Conservation (phyloP, 768 basidiomycete species). For the Leucosporidium yakuticum region DNA sequence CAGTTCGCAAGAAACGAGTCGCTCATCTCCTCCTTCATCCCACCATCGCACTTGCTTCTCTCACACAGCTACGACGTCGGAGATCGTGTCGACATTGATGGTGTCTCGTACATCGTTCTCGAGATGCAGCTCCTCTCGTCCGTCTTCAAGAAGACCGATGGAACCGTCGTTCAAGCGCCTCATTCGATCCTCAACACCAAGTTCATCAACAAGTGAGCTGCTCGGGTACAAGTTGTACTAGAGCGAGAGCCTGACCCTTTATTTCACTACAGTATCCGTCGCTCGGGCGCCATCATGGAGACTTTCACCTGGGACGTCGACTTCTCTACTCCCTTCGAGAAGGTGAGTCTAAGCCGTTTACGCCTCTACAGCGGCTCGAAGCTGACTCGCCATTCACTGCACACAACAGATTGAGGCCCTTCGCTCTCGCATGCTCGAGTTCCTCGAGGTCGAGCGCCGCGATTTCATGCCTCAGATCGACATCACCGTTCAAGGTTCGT, state of each 20-base stretch:
- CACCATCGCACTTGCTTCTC: constrained; percentile 78
- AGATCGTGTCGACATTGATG: constrained; percentile 57
- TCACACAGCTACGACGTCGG: constrained; percentile 55
- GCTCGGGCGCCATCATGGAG: constrained; percentile 64
- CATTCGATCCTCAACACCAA: constrained; percentile 57
- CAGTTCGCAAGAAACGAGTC: constrained; percentile 53
- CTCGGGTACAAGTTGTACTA: background rate
- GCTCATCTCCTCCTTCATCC: constrained; percentile 52
- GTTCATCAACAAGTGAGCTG: constrained; percentile 40
- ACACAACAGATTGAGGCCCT: constrained; percentile 55
- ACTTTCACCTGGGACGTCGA: constrained; percentile 73
- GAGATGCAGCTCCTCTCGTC: constrained; percentile 80
- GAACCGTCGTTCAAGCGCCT: constrained; percentile 63
- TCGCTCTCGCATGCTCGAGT: constrained; percentile 70
- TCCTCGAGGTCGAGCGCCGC: constrained; percentile 62
- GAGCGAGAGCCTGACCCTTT: background rate
- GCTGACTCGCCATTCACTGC: background rate
- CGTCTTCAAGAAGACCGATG: constrained; percentile 56
- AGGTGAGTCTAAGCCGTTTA: constrained; percentile 37
- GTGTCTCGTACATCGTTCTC: constrained; percentile 63
- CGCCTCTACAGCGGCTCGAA: background rate
- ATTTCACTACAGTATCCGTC: constrained; percentile 35
- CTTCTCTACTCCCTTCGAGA: constrained; percentile 71
- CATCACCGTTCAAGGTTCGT: constrained; percentile 43
- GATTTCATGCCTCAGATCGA: constrained; percentile 75